Base-by-base conservation (phyloP, 148 eudicot genomes). In the Hydrangea macrophylla region DNA sequence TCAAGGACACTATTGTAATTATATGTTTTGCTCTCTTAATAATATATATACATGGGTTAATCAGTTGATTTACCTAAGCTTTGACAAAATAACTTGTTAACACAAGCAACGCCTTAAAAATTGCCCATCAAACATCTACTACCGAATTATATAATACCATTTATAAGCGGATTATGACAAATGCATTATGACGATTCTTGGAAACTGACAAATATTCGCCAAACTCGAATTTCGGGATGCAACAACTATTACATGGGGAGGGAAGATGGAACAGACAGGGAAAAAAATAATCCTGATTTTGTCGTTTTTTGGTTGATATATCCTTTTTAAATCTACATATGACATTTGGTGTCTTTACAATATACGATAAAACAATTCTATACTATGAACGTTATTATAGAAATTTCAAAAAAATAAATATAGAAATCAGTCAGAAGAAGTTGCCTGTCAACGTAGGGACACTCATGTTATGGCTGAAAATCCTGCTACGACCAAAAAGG, bases 391-490 rank as follows among this genome's bases (percentile, higher is more conserved):
- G 53, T 65, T 9, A 33, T 17, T 17, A 32, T 10, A 39, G 5
- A 68, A 55, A 55, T 55, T n/a, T 5, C 10, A 65, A 65, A 22
- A 23, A n/a, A n/a, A n/a, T n/a, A n/a, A 58, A 35, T 37, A 25
- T 27, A 68, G 11, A 63, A 63, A 22, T 17, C 35, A 55, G 23
- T 39, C 37, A 17, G 44, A 48, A 62, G 61, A 75, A 58, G 70
- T 71, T 76, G 61, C 87, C 85, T 85, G 85, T 79, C 76, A 32
- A 48, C 54, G 82, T 22, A 71, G 79, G 66, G 69, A 71, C 76
- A 57, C 74, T 67, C 59, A 87, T 48, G 50, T 82, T 53, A 73
- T 88, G 85, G 70, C 80, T 81, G 72, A 85, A 80, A 72, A 94
- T 73, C 79, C 76, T 94, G 81, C 72, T 65, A 78, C 75, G 83